phyloP scores from a whole-genome alignment of 495 filamentous ascomycete species.

The Diplogelasinospora grovesii region DNA sequence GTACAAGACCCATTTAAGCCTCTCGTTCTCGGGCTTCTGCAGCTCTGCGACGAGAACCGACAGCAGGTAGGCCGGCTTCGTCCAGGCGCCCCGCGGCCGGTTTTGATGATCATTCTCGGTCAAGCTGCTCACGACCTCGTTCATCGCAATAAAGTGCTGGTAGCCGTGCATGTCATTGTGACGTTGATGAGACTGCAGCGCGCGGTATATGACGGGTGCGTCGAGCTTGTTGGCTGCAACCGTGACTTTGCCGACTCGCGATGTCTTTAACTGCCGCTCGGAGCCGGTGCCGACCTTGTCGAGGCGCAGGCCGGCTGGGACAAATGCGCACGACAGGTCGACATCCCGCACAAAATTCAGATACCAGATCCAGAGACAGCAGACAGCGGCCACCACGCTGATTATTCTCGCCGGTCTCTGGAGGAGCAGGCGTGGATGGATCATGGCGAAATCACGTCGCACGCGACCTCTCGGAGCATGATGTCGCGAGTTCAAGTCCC shows the following conservation, averaged over 20 bases:
- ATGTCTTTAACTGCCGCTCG: too few relatives aligned
- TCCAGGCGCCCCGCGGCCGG: constrained; percentile 30
- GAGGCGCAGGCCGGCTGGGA: not conserved
- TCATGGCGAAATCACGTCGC: constrained; percentile 11
- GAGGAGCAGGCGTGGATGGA: constrained; percentile 4
- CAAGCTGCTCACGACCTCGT: constrained; percentile 18
- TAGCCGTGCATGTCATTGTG: constrained; percentile 21
- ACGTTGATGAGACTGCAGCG: constrained; percentile 14
- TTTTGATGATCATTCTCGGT: constrained; percentile 17
- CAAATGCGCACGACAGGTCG: constrained; percentile 6
- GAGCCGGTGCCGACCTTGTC: not conserved
- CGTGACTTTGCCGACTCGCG: constrained; percentile 18
- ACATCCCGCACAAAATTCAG: constrained; percentile 7
- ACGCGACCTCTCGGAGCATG: constrained; percentile 7
- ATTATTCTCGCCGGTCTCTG: constrained; percentile 11
- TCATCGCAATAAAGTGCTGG: constrained; percentile 15
- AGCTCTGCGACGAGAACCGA: constrained; percentile 43
- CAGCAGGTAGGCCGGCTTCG: constrained; percentile 44
- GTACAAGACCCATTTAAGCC: constrained; percentile 47
- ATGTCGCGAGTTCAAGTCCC: too few relatives aligned
- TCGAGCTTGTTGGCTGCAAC: constrained; percentile 21
- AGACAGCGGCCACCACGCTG: constrained; percentile 8
- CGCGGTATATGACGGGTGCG: constrained; percentile 16
- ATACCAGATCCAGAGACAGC: constrained; percentile 11
- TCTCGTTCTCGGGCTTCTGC: constrained; percentile 38